Evolutionary conservation across 345 rosid species (phyloP).

Genomic region (Arabidopsis thaliana): TAIR10.1 NC_003070.9:10302501-10303000

Average conservation of each 20-base stretch:
- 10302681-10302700: background rate
- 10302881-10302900: slow-evolving; percentile 1
- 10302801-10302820: background rate
- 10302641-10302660: background rate
- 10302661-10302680: background rate
- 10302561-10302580: background rate
- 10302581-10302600: background rate
- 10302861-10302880: background rate
- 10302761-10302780: background rate
- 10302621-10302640: background rate
- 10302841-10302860: background rate
- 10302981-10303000: background rate
- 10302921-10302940: background rate
- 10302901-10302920: background rate
- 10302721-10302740: background rate
- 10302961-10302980: slow-evolving; percentile 4
- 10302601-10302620: background rate
- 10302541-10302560: background rate
- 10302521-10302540: background rate
- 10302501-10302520: background rate
- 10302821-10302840: background rate
- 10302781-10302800: background rate
- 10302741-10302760: background rate
- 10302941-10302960: background rate
- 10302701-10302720: background rate